These are phyloP conservation scores for Flaveria floridana DNA, from an alignment of 140 eudicot species.

Conservation along the genomic window DNA sequence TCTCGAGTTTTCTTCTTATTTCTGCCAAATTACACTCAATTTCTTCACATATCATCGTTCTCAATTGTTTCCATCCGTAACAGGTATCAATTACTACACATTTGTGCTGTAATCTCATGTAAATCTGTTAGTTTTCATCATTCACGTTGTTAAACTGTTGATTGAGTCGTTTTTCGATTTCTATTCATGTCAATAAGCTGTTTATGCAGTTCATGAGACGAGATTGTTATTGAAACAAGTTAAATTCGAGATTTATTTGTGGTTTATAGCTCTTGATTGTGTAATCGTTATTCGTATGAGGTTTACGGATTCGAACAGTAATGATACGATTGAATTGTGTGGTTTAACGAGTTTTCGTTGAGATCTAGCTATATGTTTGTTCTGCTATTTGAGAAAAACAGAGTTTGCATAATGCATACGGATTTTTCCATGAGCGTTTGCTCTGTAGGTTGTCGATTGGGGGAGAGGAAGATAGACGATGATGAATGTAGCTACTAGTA, in stretches of 20 bases:
- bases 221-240: slow-evolving; percentile 2
- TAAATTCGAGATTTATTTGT: slow-evolving; percentile 6
- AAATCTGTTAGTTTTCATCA: slow-evolving; percentile 17
- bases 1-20: slow-evolving; percentile 3
- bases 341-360: background rate
- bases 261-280: slow-evolving; percentile 3
- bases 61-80: slow-evolving; percentile 24
- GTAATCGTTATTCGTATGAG: slow-evolving; percentile 10
- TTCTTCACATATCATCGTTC: slow-evolving; percentile 11
- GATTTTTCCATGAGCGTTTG: slow-evolving; percentile 25
- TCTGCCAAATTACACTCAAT: slow-evolving; percentile 1
- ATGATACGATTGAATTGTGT: slow-evolving; percentile 12
- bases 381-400: background rate
- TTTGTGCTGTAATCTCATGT: background rate
- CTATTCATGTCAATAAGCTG: background rate
- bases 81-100: slow-evolving; percentile 25
- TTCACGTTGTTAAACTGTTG: background rate
- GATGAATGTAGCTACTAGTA: slow-evolving; percentile 25
- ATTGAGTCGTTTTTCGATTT: background rate
- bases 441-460: slow-evolving; percentile 8
- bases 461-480: slow-evolving; percentile 11
- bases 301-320: background rate
- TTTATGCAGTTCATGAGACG: background rate
- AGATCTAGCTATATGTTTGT: slow-evolving; percentile 3
- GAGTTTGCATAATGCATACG: background rate